phyloP scores from a whole-genome alignment of 495 filamentous ascomycete species.

The Neurospora sp. region DNA sequence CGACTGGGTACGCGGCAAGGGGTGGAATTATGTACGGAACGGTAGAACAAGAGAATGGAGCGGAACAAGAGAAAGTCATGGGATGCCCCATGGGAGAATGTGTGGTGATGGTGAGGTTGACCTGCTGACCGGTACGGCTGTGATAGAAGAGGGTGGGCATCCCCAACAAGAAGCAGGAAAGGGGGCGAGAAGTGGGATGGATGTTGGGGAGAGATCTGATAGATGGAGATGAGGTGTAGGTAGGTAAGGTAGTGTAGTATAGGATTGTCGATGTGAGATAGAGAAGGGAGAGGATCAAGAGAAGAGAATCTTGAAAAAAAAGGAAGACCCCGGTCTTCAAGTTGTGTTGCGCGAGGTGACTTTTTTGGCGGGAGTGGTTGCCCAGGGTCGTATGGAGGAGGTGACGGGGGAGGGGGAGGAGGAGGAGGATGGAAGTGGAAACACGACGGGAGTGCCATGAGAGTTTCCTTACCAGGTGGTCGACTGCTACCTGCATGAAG shows the following conservation, averaged over 20 bases:
- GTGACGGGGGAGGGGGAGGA: not conserved
- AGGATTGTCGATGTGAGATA: not conserved
- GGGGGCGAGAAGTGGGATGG: not conserved
- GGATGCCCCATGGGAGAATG: not conserved
- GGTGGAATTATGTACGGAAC: not conserved
- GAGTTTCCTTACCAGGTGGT: not conserved
- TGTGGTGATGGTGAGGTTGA: not conserved
- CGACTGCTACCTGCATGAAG: constrained; percentile 15
- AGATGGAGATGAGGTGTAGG: not conserved
- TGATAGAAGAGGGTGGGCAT: not conserved
- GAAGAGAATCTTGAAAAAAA: not conserved
- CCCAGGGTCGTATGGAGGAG: not conserved
- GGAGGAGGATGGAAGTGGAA: not conserved
- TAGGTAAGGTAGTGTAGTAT: not conserved
- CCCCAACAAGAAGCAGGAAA: not conserved
- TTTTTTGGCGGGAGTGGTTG: not conserved
- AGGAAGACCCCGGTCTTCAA: not conserved
- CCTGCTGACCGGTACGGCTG: not conserved
- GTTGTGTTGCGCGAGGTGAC: not conserved
- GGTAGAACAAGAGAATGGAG: not conserved
- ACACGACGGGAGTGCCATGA: constrained; percentile 3
- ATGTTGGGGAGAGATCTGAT: not conserved
- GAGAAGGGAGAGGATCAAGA: not conserved
- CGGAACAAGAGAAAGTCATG: not conserved
- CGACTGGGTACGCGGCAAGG: constrained; percentile 1